Conservation (phyloP, 108 stramenopile species). For the Schizochytrium sp. region DNA sequence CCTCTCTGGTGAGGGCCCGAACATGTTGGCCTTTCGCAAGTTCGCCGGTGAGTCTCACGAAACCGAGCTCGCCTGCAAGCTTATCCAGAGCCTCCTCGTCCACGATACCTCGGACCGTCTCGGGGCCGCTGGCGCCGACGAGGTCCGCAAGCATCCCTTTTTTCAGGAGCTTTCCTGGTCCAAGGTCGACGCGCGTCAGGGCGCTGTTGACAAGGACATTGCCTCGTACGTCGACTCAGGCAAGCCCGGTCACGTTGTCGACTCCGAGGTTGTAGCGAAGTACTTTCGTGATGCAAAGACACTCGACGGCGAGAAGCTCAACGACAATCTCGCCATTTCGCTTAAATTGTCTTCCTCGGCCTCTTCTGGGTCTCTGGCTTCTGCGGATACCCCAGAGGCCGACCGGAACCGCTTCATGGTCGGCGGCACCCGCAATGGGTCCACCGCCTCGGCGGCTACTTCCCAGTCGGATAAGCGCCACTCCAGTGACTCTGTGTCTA, state of each 20-base stretch:
- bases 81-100: neutral
- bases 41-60: neutral
- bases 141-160: neutral
- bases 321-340: neutral
- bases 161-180: neutral
- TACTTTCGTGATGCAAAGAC: neutral
- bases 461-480: neutral
- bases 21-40: neutral
- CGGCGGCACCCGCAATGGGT: neutral
- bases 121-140: neutral
- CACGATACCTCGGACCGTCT: neutral
- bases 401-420: neutral
- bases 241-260: neutral
- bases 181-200: neutral
- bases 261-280: neutral
- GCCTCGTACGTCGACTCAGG: neutral
- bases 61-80: neutral
- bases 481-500: neutral
- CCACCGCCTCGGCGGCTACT: neutral
- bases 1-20: neutral
- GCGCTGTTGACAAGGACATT: neutral
- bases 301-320: slow-evolving; percentile 10
- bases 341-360: neutral
- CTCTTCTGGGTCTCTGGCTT: neutral
- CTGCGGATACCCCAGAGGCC: neutral